Conservation (phyloP, 148 eudicot genomes). For the Camellia granthamiana region DNA sequence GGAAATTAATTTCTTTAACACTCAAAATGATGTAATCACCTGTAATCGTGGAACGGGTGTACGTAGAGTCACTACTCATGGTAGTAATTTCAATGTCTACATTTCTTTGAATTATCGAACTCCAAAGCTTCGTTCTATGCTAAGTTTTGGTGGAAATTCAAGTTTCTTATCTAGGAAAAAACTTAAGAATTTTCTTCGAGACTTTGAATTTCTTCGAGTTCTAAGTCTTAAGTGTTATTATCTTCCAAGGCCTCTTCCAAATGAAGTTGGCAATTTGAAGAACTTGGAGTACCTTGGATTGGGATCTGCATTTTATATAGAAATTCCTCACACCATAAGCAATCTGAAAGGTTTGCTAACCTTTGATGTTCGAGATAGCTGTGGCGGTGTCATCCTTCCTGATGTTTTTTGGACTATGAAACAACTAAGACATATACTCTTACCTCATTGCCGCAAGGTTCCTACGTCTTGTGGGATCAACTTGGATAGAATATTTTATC, state of each 20-base stretch:
- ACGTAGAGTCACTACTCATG: conserved; percentile 4
- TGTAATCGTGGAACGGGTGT: not conserved
- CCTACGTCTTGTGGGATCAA: not conserved
- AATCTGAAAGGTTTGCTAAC: not conserved
- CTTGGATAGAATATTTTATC: not conserved
- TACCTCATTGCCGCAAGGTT: not conserved
- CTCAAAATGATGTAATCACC: not conserved
- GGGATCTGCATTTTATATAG: no score
- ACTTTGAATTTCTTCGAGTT: not conserved
- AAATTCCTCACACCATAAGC: no score
- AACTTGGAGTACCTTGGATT: no score
- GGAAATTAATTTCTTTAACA: conserved; percentile 3
- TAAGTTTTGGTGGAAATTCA: not conserved
- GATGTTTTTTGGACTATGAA: conserved; percentile 1
- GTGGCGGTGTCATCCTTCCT: not conserved
- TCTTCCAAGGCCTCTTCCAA: not conserved
- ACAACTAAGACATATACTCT: conserved; percentile 5
- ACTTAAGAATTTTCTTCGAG: not conserved
- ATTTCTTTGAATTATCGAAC: not conserved
- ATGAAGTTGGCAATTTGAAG: no score
- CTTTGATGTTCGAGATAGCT: not conserved
- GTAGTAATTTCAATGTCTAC: not conserved
- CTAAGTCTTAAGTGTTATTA: not conserved
- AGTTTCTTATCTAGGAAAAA: not conserved
- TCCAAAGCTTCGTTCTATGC: not conserved